phyloP scores from a whole-genome alignment of 192 early-diverging fungal species.

The Gonapodya sp. region DNA sequence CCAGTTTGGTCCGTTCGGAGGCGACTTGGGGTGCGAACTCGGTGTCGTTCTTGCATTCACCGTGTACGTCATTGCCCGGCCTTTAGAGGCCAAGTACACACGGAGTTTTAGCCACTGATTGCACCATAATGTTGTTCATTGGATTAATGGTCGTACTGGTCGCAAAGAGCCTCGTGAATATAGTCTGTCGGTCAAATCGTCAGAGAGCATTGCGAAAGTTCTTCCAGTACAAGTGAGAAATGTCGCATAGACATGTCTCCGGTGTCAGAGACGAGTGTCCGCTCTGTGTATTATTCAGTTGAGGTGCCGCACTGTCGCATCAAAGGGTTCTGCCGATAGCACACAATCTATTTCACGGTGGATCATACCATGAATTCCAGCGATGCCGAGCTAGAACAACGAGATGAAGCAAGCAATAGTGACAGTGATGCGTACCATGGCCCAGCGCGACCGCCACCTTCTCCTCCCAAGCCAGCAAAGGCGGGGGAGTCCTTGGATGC shows the following conservation, averaged over 20 bases:
- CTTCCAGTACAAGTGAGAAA: too few species aligned
- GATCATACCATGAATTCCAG: neutral
- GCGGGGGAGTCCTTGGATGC: neutral
- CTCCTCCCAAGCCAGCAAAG: neutral
- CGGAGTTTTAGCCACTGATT: neutral
- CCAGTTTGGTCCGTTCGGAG: conserved; percentile 21
- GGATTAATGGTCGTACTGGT: too few species aligned
- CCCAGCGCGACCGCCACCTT: neutral
- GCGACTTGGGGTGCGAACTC: conserved; percentile 24
- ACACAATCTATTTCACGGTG: too few species aligned
- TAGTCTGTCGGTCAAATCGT: too few species aligned
- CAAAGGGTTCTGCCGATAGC: too few species aligned
- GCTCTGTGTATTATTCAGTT: too few species aligned
- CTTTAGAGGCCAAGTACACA: conserved; percentile 14
- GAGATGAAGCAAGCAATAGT: neutral
- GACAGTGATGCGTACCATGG: neutral
- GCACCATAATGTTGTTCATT: too few species aligned
- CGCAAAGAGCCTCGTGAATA: too few species aligned
- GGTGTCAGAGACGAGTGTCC: too few species aligned
- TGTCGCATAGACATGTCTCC: too few species aligned
- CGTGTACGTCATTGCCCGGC: conserved; percentile 17
- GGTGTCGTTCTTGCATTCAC: conserved; percentile 16
- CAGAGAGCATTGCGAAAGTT: too few species aligned
- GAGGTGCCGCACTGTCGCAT: too few species aligned
- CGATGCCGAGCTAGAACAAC: neutral